These are phyloP conservation scores for Phlyctochytrium arcticum DNA, from an alignment of 192 early-diverging fungal genomes.

Conservation along the genomic window DNA sequence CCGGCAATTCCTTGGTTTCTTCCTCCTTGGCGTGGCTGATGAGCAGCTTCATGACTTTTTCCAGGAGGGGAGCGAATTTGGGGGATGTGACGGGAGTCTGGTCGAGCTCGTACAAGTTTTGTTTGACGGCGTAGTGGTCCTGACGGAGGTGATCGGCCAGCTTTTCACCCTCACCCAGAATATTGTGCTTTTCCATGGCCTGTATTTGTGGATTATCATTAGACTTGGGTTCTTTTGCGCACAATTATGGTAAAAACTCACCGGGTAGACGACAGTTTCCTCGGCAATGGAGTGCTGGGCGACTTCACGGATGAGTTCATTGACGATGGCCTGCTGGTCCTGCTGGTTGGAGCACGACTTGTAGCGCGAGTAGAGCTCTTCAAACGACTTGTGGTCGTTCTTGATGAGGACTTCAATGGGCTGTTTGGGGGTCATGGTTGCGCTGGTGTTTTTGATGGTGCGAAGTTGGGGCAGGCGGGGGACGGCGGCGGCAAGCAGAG, in stretches of 20 bases:
- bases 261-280: slow-evolving; percentile 14
- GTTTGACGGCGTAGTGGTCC: slow-evolving; percentile 17
- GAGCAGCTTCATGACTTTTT: background rate
- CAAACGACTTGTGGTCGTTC: slow-evolving; percentile 19
- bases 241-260: background rate
- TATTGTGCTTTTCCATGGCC: background rate
- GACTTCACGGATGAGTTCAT: slow-evolving; percentile 16
- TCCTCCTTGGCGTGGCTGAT: slow-evolving; percentile 21
- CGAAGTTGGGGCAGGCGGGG: too few species aligned
- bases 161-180: slow-evolving; percentile 5
- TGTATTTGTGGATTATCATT: background rate
- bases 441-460: too few species aligned
- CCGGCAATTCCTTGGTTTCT: slow-evolving; percentile 16
- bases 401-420: slow-evolving; percentile 11
- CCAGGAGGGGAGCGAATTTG: background rate
- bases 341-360: background rate
- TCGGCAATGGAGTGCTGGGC: slow-evolving; percentile 15
- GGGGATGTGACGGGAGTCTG: background rate
- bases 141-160: slow-evolving; percentile 12
- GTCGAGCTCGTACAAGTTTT: slow-evolving; percentile 11
- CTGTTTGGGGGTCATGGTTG: background rate
- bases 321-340: slow-evolving; percentile 5
- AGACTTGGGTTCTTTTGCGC: background rate
- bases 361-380: slow-evolving; percentile 11
- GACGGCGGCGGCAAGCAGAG: too few species aligned